Evolutionary conservation across 495 filamentous ascomycete genomes (phyloP).

Genomic region (Penicillium taxi): DNA sequence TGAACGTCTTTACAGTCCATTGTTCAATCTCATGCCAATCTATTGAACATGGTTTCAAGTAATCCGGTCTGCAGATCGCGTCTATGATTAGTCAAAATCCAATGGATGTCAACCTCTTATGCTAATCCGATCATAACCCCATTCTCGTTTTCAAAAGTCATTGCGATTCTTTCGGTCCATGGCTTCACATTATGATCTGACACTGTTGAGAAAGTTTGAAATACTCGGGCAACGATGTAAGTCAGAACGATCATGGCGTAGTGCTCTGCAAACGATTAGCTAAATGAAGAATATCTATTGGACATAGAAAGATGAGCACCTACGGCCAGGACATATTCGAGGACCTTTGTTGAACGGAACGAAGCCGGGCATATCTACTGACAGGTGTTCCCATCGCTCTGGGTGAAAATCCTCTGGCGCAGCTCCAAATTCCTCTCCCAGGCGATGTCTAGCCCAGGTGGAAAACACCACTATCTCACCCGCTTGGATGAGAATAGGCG

Average conservation of each 20-base stretch:
- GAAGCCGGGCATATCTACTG: slow-evolving; percentile 7
- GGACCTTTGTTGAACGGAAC: slow-evolving; percentile 18
- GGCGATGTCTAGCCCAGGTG: slow-evolving; percentile 12
- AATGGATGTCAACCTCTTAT: no score
- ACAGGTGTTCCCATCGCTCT: slow-evolving; percentile 13
- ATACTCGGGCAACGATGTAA: slow-evolving; percentile 12
- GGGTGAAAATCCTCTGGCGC: slow-evolving; percentile 11
- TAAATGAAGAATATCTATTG: no score
- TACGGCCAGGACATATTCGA: slow-evolving; percentile 15
- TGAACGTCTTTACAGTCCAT: no score
- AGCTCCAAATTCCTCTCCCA: slow-evolving; percentile 7
- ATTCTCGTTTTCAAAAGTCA: slow-evolving; percentile 17
- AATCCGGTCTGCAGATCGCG: no score
- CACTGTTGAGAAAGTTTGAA: slow-evolving; percentile 12
- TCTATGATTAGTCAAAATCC: no score
- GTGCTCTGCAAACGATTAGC: no score
- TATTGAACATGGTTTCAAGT: no score
- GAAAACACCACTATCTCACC: slow-evolving; percentile 12
- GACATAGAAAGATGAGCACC: no score
- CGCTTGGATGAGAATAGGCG: slow-evolving; percentile 3
- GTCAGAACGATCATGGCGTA: slow-evolving; percentile 11
- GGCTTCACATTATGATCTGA: slow-evolving; percentile 6
- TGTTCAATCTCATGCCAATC: no score
- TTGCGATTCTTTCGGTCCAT: slow-evolving; percentile 14
- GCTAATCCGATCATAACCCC: slow-evolving; percentile 9